Conservation (phyloP, 2,329 filamentous ascomycete species). For the Nemania sp. region DNA sequence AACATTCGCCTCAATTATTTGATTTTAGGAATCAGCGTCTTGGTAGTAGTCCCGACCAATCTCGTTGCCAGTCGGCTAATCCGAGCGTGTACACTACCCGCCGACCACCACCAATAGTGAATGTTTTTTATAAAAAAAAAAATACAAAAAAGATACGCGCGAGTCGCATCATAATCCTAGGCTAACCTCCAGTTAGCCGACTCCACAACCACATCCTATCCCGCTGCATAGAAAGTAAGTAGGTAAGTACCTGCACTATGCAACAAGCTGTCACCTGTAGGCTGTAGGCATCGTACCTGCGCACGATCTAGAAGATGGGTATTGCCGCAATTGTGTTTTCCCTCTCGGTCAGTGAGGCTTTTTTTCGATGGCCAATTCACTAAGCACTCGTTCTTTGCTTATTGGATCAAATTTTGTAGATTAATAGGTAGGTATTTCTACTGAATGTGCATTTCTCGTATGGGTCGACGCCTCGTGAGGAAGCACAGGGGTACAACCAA, state of each 20-base stretch:
- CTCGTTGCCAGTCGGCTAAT: not conserved
- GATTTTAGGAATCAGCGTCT: too few species aligned
- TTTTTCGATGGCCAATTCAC: not conserved
- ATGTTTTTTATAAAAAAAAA: too few species aligned
- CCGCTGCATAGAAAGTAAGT: not conserved
- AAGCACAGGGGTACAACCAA: too few species aligned
- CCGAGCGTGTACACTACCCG: too few species aligned
- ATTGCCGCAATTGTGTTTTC: not conserved
- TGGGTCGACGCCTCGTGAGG: not conserved
- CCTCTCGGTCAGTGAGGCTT: not conserved
- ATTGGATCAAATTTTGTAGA: not conserved
- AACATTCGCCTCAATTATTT: too few species aligned
- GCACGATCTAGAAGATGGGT: too few species aligned
- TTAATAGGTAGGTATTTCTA: too few species aligned
- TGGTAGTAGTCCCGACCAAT: too few species aligned
- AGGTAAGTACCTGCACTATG: too few species aligned
- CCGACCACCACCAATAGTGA: not conserved
- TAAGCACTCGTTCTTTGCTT: not conserved
- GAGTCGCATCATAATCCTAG: slow-evolving; percentile 6
- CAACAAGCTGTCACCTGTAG: too few species aligned
- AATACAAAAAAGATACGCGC: not conserved
- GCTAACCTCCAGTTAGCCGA: slow-evolving; percentile 6
- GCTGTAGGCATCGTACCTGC: too few species aligned
- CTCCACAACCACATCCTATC: slow-evolving; percentile 17
- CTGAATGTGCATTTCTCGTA: not conserved